Conservation (phyloP, 129 eudicot species). For the Erigeron canadensis region DNA sequence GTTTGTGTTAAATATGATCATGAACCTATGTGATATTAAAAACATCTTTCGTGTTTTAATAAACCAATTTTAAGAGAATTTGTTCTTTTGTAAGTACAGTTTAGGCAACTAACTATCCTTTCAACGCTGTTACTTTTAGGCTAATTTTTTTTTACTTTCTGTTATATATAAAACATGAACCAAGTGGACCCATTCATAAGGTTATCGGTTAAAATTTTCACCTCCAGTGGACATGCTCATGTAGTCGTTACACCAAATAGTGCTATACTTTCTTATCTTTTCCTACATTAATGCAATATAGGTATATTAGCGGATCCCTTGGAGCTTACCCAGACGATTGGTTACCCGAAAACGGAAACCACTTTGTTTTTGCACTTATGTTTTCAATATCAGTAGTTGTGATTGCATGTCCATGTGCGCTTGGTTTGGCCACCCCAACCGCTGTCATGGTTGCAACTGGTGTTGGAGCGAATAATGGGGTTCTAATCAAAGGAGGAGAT, state of each 20-base stretch:
- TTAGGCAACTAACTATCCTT: background rate
- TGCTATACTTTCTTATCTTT: slow-evolving; percentile 11
- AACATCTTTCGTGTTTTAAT: no score
- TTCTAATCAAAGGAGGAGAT: slow-evolving; percentile 95
- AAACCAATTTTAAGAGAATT: no score
- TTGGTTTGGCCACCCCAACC: slow-evolving; percentile 98
- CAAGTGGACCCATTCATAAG: background rate
- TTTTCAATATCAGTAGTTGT: slow-evolving; percentile 95
- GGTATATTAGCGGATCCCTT: slow-evolving; percentile 79
- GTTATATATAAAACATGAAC: background rate
- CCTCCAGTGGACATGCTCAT: background rate
- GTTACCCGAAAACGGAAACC: slow-evolving; percentile 84
- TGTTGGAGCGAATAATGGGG: slow-evolving; percentile 97
- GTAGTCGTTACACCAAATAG: background rate
- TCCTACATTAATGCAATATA: slow-evolving; percentile 20
- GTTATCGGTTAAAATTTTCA: background rate
- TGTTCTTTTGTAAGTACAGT: background rate
- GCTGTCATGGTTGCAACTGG: slow-evolving; percentile 99
- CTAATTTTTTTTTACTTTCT: background rate
- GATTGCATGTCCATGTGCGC: slow-evolving; percentile 99
- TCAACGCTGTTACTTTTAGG: background rate
- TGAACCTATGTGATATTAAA: no score
- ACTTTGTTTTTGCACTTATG: slow-evolving; percentile 94
- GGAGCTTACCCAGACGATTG: slow-evolving; percentile 81
- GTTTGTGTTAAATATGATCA: background rate